Evolutionary conservation across 1,284 basidiomycete genomes (phyloP), one percentile per base, ranked within the genome.

Genomic region (Athelia psychrophila): DNA sequence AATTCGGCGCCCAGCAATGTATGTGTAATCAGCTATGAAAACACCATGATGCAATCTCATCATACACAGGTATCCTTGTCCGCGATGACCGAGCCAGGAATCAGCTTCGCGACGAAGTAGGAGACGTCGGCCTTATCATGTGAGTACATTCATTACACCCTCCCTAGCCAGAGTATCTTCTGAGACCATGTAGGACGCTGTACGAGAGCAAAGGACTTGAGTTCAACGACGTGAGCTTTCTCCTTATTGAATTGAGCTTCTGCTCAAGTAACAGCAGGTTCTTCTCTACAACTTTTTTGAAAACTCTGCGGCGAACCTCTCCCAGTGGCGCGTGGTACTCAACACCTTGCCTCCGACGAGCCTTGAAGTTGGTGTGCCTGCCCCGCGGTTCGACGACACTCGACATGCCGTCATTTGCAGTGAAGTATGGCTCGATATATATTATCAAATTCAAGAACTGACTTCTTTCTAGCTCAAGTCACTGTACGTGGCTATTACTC

Each of bases 201-300:
- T 86, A 86, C 54, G 84, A 90, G 49, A 83, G 80, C 72, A 90
- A 90, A 63, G 87, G 88, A 1, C 68, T 88, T 0, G 87, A 88
- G 60, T 88, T 88, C 60, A 77, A 88, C 56, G 86, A 88, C 52
- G 84, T 85, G 54, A 51, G 75, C 60, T 6, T 32, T 10, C 19
- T 18, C 36, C 6, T 42, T 5, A 6, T n/a, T 42, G 8, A 16
- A 6, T 32, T 6, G 27, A 10, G 13, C 8, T n/a, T n/a, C 36
- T 22, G 50, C n/a, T n/a, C 47, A 47, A 9, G 19, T 54, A 33
- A 3, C 18, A 33, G 47, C 58, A 88, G 84, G 86, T 90, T 3
- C 68, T 90, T 2, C 61, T 90, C 1, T 88, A 82, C 59, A 80
- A 88, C 54, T 88, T 88, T 64, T 89, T 89, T 57, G 72, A 80